Evolutionary conservation across 768 basidiomycete species (phyloP), one percentile per base, ranked within the genome.

Genomic region (Basidioascus undulatus): DNA sequence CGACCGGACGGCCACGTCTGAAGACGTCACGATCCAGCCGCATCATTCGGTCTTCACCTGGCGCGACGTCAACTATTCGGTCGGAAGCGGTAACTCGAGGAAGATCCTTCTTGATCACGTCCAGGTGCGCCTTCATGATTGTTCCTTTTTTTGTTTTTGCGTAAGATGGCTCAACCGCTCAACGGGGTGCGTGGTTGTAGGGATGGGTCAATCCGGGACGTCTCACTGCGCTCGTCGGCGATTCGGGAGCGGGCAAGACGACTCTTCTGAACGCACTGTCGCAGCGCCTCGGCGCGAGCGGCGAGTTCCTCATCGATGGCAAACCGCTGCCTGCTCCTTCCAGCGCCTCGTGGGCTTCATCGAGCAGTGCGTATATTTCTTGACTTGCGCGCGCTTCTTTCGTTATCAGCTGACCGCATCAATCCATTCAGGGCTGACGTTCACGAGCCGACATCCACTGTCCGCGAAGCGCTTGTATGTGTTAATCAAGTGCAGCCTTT

Each of bases 181-280:
- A n/a, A n/a, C n/a, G n/a, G n/a, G n/a, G n/a, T n/a, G n/a, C n/a
- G n/a, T n/a, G n/a, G n/a, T n/a, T 65, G 31, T 57, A 50, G 37
- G 63, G 63, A 21, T 65, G 58, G 46, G 59, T 59, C 44, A 52
- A 56, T 42, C 61, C 61, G 15, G 63, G 63, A 25, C 51, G 50
- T 2, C 47, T 64, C 2, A 62, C 60, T 5, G 63, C 63, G 0
- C 54, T 65, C 9, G 63, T 65, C 62, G 63, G 63, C 39, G 62
- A 58, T 18, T 58, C 57, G 8, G 63, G 63, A 44, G 62, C 62
- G 16, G 62, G 62, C 23, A 63, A 62, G 46, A 60, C 59, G 6
- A 59, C 58, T 0, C 49, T 57, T 4, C 49, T 56, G 35, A 51
- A 57, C 37, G 53, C 51, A 3, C 45, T 56, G 12, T 49, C 54